Evolutionary conservation across 1,139 yeast genomes (phyloP), one percentile per base, ranked within the genome.

Genomic region (Protomyces lactucae-debilis): DNA sequence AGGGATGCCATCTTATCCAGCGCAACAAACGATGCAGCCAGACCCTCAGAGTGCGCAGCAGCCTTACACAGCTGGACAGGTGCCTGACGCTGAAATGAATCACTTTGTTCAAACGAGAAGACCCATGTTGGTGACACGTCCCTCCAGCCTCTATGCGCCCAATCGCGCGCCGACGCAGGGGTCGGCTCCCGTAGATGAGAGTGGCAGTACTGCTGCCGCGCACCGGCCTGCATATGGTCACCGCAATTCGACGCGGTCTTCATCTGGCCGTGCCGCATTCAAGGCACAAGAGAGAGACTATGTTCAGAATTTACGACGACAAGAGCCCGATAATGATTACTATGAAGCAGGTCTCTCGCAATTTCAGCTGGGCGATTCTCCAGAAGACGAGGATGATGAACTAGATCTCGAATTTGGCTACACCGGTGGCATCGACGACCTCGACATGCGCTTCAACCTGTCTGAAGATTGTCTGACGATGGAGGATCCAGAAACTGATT

Each of bases 211-310:
- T 23, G 46, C 52, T 16, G 10, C 18, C 23, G 57, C 56, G 4
- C 63, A 52, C 32, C 55, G 63, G 25, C 63, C 63, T 14, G 28
- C 52, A 8, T 37, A 35, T 14, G 35, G 43, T 14, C 63, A 59
- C 18, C 28, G 63, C 8, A 40, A 51, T 25, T 59, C 63, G 52
- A 52, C 63, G 18, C 37, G 63, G 8, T 39, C 39, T 16, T 39
- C 63, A 23, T 55, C 63, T 12, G 63, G 63, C 1, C 52, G 63
- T 6, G 75, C 73, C 5, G 76, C 74, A 65, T 77, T 77, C 66
- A 69, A 73, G 66, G 83, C 85, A 1, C 93, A 88, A 70, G 95
- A 88, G 73, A 80, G 82, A 70, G 84, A 85, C 0, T 88, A 88
- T 72, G 75, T 88, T 64, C 82, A 83, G 66, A 84, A 84, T 71